Base-by-base conservation (phyloP, 2,329 filamentous ascomycete species). In the Septoria linicola region DNA sequence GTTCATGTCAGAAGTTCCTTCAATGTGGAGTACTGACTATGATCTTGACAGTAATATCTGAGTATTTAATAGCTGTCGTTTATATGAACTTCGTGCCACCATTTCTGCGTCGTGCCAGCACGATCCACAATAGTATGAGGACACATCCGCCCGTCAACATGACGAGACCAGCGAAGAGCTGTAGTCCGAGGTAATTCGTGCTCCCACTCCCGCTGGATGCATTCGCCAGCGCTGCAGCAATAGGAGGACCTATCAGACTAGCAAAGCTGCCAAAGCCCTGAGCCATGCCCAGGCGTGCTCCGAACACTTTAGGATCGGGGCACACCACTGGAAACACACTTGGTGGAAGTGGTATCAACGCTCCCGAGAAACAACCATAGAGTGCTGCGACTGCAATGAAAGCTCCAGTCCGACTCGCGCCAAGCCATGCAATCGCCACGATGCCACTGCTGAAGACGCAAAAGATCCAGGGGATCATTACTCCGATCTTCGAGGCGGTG, bases 361-460 rank as follows among this genome's bases (percentile, higher is more conserved):
- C 73, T 1, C 71, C 73, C 3, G 67, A 68, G 36, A 74, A 72
- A 50, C 74, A 68, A 0, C 76, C 76, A 45, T 75, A 76, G 2
- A 74, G 56, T 2, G 73, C 68, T 0, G 72, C 67, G 55, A 74
- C 76, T 0, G 63, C 70, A 51, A 73, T 73, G 3, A 78, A 61
- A 0, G 69, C 66, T 16, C 61, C 59, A 3, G 62, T 50, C 7
- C 56, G 68, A 8, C 63, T 53, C 2, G 84, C 79, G 1, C 73
- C 75, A 3, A 76, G 73, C 83, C 83, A 86, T 35, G 73, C 74
- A 58, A 77, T 81, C 17, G 80, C 67, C 30, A 80, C 64, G 8
- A 77, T 62, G 1, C 73, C 73, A 2, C 78, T 71, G 11, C 71
- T 54, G 3, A 76, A 62, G 1, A 70, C 73, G 36, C 75, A 74